Evolutionary conservation across 2,329 filamentous ascomycete species (phyloP).

Genomic region (Claviceps purpurea): DNA sequence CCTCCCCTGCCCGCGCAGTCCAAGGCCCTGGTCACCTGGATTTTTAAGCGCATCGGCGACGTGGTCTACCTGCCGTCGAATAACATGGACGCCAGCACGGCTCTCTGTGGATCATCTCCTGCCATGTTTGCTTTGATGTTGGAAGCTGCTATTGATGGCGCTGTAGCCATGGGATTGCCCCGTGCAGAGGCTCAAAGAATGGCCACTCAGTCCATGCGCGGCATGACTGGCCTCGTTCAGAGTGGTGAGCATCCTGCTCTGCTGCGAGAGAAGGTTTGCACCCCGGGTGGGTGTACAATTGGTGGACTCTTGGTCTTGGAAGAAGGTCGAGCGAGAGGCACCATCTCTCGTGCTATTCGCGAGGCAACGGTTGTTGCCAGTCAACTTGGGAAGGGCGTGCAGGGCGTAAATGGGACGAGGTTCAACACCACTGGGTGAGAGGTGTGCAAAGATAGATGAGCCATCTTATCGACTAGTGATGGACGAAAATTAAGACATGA

Average conservation of each 20-base stretch:
- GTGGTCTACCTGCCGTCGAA: conserved; percentile 53
- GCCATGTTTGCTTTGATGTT: conserved; percentile 66
- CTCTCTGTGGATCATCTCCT: conserved; percentile 60
- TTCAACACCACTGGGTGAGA: conserved; percentile 5
- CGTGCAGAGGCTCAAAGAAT: conserved; percentile 60
- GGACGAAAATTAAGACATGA: neutral
- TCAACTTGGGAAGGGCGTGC: conserved; percentile 35
- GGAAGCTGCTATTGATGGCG: conserved; percentile 64
- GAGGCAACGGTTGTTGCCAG: conserved; percentile 59
- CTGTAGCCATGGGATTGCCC: conserved; percentile 65
- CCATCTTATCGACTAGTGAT: neutral
- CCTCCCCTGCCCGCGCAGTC: conserved; percentile 42
- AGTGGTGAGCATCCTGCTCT: conserved; percentile 63
- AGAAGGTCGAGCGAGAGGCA: conserved; percentile 55
- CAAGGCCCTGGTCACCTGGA: conserved; percentile 53
- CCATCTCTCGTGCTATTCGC: conserved; percentile 52
- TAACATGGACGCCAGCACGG: conserved; percentile 61
- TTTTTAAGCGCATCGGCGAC: conserved; percentile 62
- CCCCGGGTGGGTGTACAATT: conserved; percentile 67
- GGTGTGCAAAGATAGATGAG: neutral
- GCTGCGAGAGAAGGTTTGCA: conserved; percentile 62
- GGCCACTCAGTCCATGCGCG: conserved; percentile 68
- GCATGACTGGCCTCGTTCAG: conserved; percentile 55
- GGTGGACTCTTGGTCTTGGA: conserved; percentile 61
- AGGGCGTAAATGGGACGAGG: conserved; percentile 24